Evolutionary conservation across 805 yeast species (phyloP).

Genomic region (Zygoascus flipseniorum): DNA sequence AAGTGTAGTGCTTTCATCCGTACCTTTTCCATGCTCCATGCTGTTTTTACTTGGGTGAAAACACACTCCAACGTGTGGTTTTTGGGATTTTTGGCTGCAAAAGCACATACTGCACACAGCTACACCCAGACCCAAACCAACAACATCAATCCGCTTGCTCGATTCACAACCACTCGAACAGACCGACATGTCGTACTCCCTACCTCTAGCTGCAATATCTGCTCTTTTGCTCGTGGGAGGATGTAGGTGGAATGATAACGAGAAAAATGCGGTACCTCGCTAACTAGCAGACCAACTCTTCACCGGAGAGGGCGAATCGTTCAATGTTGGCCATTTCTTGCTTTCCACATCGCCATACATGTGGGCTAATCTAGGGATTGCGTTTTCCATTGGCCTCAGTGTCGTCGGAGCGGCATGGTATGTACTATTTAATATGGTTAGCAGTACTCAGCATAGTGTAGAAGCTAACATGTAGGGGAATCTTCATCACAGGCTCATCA

Average conservation of each 20-base stretch:
- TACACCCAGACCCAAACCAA: not conserved
- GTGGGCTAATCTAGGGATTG: slow-evolving; percentile 93
- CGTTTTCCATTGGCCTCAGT: slow-evolving; percentile 83
- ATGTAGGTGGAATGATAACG: slow-evolving; percentile 23
- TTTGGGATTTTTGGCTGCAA: not conserved
- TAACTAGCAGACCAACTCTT: slow-evolving; percentile 38
- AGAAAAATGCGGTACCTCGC: not conserved
- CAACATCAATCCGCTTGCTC: not conserved
- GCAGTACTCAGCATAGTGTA: not conserved
- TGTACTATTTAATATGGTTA: slow-evolving; percentile 6
- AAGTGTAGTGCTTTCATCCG: not conserved
- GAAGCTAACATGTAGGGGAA: slow-evolving; percentile 42
- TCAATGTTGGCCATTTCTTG: slow-evolving; percentile 85
- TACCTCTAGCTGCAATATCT: slow-evolving; percentile 13
- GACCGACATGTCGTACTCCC: slow-evolving; percentile 1
- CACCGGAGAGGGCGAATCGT: slow-evolving; percentile 86
- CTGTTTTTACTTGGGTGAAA: not conserved
- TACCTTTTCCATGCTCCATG: not conserved
- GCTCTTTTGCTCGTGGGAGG: slow-evolving; percentile 32
- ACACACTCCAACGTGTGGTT: not conserved
- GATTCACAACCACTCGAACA: not conserved
- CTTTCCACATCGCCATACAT: slow-evolving; percentile 84
- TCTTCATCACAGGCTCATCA: slow-evolving; percentile 89
- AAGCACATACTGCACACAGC: too few species aligned
- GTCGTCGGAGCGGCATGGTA: slow-evolving; percentile 97